Evolutionary conservation across 2,329 filamentous ascomycete genomes (phyloP).

Genomic region (Colletotrichum liriopes): DNA sequence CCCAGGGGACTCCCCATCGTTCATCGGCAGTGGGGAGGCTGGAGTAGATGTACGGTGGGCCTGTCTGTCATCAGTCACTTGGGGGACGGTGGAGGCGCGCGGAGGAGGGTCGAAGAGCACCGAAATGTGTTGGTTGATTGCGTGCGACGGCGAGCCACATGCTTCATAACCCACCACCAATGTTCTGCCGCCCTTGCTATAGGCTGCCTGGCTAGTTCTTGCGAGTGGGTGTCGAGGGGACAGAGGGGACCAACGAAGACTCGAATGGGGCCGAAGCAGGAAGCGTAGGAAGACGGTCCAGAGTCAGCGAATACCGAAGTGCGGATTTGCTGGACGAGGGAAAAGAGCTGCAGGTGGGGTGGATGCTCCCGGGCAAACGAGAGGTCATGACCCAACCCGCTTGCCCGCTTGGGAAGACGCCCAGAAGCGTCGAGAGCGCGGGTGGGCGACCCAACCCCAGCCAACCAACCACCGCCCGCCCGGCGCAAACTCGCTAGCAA

Average conservation of each 20-base stretch:
- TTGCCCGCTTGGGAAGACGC: constrained; percentile 20
- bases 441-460: not conserved
- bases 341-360: constrained; percentile 30
- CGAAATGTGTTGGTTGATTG: constrained; percentile 13
- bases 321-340: constrained; percentile 10
- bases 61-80: constrained; percentile 10
- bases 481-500: not conserved
- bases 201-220: not conserved
- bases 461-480: constrained; percentile 4
- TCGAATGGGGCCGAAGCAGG: not conserved
- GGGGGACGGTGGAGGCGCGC: constrained; percentile 2
- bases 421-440: not conserved
- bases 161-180: constrained; percentile 9
- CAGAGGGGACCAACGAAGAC: not conserved
- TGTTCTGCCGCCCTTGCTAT: constrained; percentile 10
- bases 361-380: constrained; percentile 4
- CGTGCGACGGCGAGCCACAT: constrained; percentile 12
- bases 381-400: constrained; percentile 25
- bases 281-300: not conserved
- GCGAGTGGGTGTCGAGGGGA: constrained; percentile 7
- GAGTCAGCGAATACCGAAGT: constrained; percentile 17
- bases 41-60: constrained; percentile 18
- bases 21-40: constrained; percentile 29
- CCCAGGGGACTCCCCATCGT: not conserved
- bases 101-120: constrained; percentile 4